These are phyloP conservation scores for Hysterium pulicare DNA, from an alignment of 2,329 filamentous ascomycete species.

Conservation along the genomic window DNA sequence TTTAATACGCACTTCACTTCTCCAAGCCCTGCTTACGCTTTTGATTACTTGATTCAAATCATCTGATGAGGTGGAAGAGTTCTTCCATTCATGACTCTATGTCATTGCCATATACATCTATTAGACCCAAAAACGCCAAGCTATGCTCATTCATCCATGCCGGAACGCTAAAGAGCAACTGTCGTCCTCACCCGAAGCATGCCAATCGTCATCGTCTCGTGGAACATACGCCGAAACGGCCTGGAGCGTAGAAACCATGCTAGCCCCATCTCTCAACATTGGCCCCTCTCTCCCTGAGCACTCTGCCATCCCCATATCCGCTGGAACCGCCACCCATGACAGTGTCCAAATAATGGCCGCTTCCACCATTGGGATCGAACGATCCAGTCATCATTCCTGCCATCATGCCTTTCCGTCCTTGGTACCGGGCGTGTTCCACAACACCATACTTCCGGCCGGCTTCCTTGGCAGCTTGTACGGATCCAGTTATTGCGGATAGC, in stretches of 20 bases:
- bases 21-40: no score
- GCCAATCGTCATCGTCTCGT: no score
- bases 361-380: neutral
- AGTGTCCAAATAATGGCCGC: neutral
- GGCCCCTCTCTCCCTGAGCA: neutral
- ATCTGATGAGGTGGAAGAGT: no score
- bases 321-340: constrained; percentile 1
- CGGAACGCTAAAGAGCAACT: neutral
- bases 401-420: constrained; percentile 22
- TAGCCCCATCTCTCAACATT: constrained; percentile 2
- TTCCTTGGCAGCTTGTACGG: constrained; percentile 66
- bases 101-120: neutral
- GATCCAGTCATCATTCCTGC: constrained; percentile 2
- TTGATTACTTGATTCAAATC: no score
- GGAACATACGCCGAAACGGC: no score
- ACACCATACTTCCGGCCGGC: constrained; percentile 68
- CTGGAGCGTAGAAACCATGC: no score
- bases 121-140: neutral
- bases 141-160: no score
- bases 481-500: constrained; percentile 71
- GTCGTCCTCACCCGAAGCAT: neutral
- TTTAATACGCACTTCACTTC: no score
- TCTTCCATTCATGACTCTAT: neutral
- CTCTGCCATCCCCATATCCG: neutral
- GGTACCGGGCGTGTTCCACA: constrained; percentile 39